Evolutionary conservation across 2,329 filamentous ascomycete genomes (phyloP).

Genomic region (Sclerotinia glacialis): DNA sequence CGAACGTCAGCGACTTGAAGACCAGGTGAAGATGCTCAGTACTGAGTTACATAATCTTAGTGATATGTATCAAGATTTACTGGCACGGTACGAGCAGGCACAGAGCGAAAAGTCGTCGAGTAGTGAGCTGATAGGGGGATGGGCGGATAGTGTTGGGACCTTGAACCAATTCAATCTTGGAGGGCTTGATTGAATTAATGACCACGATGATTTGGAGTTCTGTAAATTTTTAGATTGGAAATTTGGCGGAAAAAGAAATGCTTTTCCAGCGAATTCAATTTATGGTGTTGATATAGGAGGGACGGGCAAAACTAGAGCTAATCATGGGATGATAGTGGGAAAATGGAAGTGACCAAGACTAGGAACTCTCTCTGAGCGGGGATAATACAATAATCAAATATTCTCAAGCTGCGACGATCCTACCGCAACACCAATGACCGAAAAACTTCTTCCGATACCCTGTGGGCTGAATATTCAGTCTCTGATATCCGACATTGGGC

Average conservation of each 20-base stretch:
- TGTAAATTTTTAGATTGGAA: neutral
- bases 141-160: constrained; percentile 1
- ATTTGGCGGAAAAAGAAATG: neutral
- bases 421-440: neutral
- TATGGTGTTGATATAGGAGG: constrained; percentile 11
- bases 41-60: constrained; percentile 17
- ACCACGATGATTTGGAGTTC: neutral
- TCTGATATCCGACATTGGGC: neutral
- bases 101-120: constrained; percentile 16
- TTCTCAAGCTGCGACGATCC: neutral
- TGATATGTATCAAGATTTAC: constrained; percentile 19
- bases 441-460: constrained; percentile 2
- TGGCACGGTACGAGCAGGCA: constrained; percentile 18
- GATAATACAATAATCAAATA: neutral
- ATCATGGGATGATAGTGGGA: constrained; percentile 7
- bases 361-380: constrained; percentile 2
- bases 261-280: neutral
- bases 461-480: neutral
- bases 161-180: constrained; percentile 2
- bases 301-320: constrained; percentile 17
- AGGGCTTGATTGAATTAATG: constrained; percentile 8
- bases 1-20: constrained; percentile 18
- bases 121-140: constrained; percentile 13
- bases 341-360: neutral
- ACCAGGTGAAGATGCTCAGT: constrained; percentile 22